Evolutionary conservation across 257 asterid genomes (phyloP).

Genomic region (Solanum corneliomulleri): DNA sequence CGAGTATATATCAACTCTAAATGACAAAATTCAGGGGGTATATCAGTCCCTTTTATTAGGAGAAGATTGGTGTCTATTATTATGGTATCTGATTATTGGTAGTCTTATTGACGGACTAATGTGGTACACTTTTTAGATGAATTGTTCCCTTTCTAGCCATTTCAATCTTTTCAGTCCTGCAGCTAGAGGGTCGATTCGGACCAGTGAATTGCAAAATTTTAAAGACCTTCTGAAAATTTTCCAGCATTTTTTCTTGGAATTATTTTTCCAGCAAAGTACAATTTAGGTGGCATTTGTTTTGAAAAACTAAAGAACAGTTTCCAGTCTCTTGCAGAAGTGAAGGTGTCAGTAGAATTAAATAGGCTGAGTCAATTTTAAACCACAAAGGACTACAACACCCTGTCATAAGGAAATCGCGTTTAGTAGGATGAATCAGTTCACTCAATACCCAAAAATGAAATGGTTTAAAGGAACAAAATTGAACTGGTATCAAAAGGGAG

Average conservation of each 20-base stretch:
- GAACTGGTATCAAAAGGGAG: neutral
- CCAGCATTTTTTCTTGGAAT: neutral
- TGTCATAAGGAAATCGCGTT: neutral
- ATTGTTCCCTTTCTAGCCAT: neutral
- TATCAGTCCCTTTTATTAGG: no score
- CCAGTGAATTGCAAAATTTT: neutral
- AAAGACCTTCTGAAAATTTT: neutral
- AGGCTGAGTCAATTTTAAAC: neutral
- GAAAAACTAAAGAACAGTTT: neutral
- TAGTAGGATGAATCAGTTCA: neutral
- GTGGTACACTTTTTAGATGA: neutral
- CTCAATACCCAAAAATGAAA: neutral
- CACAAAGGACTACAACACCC: neutral
- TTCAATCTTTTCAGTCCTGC: neutral
- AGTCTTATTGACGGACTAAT: neutral
- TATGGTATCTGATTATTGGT: neutral
- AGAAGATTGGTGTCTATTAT: neutral
- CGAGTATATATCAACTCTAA: no score
- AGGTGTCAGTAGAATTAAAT: neutral
- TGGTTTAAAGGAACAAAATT: neutral
- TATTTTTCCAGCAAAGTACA: neutral
- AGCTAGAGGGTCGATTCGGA: neutral
- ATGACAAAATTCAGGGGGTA: no score
- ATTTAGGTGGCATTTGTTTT: neutral
- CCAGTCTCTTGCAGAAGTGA: neutral